phyloP scores from a whole-genome alignment of 2,329 filamentous ascomycete species.

The Rhynchosporium secalis region DNA sequence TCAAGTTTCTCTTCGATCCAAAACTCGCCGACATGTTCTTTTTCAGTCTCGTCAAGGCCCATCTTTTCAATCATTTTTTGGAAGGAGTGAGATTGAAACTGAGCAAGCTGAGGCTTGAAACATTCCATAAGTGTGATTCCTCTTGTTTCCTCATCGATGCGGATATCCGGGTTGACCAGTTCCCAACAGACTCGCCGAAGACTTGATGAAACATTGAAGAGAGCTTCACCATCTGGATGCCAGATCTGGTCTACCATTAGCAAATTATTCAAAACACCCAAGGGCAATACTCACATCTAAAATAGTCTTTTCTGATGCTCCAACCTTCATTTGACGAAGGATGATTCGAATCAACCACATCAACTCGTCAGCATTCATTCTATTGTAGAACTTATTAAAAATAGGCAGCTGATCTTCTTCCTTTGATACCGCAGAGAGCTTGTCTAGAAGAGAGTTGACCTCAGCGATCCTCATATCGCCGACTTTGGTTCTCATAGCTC shows the following conservation, averaged over 20 bases:
- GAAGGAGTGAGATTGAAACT: conserved; percentile 84
- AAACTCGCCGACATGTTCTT: conserved; percentile 71
- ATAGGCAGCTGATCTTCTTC: conserved; percentile 85
- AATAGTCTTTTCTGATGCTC: conserved; percentile 85
- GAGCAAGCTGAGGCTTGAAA: conserved; percentile 92
- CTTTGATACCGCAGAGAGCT: conserved; percentile 70
- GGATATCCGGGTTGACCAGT: conserved; percentile 69
- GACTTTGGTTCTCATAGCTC: conserved; percentile 70
- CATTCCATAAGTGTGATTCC: conserved; percentile 86
- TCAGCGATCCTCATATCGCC: conserved; percentile 85
- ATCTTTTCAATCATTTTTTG: conserved; percentile 73
- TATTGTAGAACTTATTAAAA: conserved; percentile 78
- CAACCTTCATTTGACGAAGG: conserved; percentile 71
- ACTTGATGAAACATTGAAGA: conserved; percentile 91
- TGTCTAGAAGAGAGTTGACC: conserved; percentile 83
- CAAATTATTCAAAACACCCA: neutral
- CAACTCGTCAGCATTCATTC: conserved; percentile 91
- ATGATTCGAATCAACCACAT: conserved; percentile 95
- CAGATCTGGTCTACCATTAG: conserved; percentile 61
- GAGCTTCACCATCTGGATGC: conserved; percentile 73
- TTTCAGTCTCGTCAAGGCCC: conserved; percentile 49
- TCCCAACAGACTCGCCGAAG: conserved; percentile 94
- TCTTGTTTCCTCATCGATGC: conserved; percentile 72
- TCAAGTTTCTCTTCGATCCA: conserved; percentile 99
- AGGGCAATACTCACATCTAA: conserved; percentile 52